These are phyloP conservation scores for Thymus quinquecostatus DNA, from an alignment of 257 asterid genomes.

Conservation along the genomic window DNA sequence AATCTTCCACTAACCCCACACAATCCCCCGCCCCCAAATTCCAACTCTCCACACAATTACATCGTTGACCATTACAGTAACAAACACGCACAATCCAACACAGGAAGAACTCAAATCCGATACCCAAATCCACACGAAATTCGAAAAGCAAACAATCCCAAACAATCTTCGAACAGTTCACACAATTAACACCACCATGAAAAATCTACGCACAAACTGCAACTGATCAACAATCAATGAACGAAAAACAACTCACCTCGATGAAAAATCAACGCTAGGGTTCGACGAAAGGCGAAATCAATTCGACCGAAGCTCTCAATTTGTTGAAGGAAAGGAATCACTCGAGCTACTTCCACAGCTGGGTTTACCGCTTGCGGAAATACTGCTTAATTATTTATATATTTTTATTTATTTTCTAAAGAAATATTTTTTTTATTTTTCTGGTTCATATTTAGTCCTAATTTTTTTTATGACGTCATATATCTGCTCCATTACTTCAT, in stretches of 20 bases:
- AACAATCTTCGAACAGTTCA: not conserved
- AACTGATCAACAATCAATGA: not conserved
- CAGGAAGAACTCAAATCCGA: not conserved
- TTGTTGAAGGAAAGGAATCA: constrained; percentile 31
- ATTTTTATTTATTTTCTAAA: not conserved
- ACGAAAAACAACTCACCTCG: constrained; percentile 28
- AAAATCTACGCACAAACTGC: constrained; percentile 4
- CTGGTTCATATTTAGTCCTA: not conserved
- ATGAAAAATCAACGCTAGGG: constrained; percentile 18
- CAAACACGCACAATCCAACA: not conserved
- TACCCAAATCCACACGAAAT: not conserved
- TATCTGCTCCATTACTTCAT: not conserved
- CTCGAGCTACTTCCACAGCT: constrained; percentile 23
- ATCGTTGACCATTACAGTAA: constrained; percentile 38
- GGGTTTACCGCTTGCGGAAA: constrained; percentile 26
- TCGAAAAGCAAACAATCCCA: constrained; percentile 11
- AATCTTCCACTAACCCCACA: constrained; percentile 27
- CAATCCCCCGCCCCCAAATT: constrained; percentile 18
- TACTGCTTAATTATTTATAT: constrained; percentile 3
- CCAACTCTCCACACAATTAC: constrained; percentile 22
- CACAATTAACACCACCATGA: constrained; percentile 13
- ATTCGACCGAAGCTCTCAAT: constrained; percentile 31
- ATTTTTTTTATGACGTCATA: constrained; percentile 19
- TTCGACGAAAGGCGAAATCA: constrained; percentile 12
- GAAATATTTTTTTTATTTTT: not conserved